Percentiles rank a stretch among this genome's conserved stretches.
These are phyloP conservation scores for Urochloa ruziziensis DNA, from an alignment of 176 grass and related monocot genomes.

Conservation along the genomic window DNA sequence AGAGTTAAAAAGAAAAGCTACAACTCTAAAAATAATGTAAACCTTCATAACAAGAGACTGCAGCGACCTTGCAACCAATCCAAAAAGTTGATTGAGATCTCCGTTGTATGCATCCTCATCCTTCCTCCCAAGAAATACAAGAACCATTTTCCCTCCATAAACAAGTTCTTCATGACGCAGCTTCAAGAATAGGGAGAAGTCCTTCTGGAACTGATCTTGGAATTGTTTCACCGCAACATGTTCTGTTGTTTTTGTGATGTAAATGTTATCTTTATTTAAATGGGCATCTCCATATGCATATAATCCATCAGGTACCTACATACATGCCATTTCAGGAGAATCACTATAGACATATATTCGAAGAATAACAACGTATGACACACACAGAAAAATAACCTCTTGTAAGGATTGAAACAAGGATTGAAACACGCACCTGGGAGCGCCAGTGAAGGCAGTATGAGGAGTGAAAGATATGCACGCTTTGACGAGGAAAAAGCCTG, in stretches of 20 bases:
- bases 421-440: slow-evolving; percentile 40
- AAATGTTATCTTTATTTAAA: slow-evolving; percentile 42
- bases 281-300: not conserved
- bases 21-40: not conserved
- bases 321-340: not conserved
- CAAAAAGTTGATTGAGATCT: not conserved
- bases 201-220: slow-evolving; percentile 21
- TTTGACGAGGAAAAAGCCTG: slow-evolving; percentile 33
- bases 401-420: not conserved
- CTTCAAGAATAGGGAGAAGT: slow-evolving; percentile 44
- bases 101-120: not conserved
- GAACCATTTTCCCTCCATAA: slow-evolving; percentile 31
- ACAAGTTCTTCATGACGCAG: slow-evolving; percentile 36
- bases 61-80: not conserved
- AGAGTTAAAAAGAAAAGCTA: not conserved
- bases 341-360: not conserved
- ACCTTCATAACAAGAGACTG: slow-evolving; percentile 27
- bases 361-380: not conserved
- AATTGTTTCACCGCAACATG: slow-evolving; percentile 5
- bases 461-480: slow-evolving; percentile 50
- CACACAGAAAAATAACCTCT: not conserved
- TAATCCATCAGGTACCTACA: not conserved
- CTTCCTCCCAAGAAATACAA: slow-evolving; percentile 38
- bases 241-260: slow-evolving; percentile 17
- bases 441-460: slow-evolving; percentile 31